These are phyloP conservation scores for Platanus orientalis DNA, from an alignment of 164 flowering plant genomes.

Conservation along the genomic window DNA sequence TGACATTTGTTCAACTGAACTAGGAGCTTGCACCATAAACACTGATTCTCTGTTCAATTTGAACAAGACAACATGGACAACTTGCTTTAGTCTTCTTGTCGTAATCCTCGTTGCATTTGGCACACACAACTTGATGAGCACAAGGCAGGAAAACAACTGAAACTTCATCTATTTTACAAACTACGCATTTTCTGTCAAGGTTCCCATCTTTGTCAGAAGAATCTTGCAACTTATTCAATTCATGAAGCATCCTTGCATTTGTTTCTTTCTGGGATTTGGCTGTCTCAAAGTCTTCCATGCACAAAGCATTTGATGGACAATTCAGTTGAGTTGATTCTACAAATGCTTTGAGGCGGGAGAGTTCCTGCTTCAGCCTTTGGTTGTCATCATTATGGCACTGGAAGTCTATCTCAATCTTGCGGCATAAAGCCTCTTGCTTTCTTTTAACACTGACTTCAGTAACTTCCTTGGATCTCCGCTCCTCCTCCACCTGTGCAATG, in stretches of 20 bases:
- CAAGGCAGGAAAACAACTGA: slow-evolving; percentile 94
- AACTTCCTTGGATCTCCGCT: slow-evolving; percentile 68
- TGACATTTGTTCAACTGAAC: background rate
- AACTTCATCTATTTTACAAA: slow-evolving; percentile 83
- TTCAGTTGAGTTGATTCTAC: slow-evolving; percentile 35
- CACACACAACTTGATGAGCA: slow-evolving; percentile 88
- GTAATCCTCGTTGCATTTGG: slow-evolving; percentile 67
- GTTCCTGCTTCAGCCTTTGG: slow-evolving; percentile 88
- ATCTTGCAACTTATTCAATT: slow-evolving; percentile 44
- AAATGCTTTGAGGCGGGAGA: slow-evolving; percentile 61
- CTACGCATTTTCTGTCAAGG: slow-evolving; percentile 57
- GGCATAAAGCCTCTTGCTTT: slow-evolving; percentile 68
- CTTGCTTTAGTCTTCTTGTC: slow-evolving; percentile 62
- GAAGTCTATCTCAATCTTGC: slow-evolving; percentile 84
- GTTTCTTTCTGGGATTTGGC: slow-evolving; percentile 42
- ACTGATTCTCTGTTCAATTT: slow-evolving; percentile 75
- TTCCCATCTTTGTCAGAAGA: slow-evolving; percentile 43
- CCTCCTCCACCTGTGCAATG: slow-evolving; percentile 63
- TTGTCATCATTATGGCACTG: slow-evolving; percentile 94
- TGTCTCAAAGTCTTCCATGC: slow-evolving; percentile 5
- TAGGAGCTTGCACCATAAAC: slow-evolving; percentile 79
- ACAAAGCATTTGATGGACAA: slow-evolving; percentile 22
- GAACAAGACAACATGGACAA: slow-evolving; percentile 76
- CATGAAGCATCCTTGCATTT: slow-evolving; percentile 52
- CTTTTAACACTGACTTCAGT: slow-evolving; percentile 63